Base-by-base conservation (phyloP, 2,329 filamentous ascomycete species). In the Aspergillus proliferans region DNA sequence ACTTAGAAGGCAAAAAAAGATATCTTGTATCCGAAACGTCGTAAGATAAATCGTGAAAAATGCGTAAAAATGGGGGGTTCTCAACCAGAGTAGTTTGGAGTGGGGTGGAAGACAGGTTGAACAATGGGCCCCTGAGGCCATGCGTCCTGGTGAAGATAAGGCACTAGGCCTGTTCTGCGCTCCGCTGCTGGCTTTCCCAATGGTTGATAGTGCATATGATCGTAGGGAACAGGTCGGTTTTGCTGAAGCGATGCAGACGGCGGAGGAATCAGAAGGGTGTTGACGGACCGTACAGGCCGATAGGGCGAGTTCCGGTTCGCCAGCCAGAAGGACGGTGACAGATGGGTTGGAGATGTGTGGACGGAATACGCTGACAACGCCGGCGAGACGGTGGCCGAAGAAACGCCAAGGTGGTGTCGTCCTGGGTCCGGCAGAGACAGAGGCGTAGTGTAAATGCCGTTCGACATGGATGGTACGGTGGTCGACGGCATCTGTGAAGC, bases 271-370 rank as follows among this genome's bases (percentile, higher is more conserved):
- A 96, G 77, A n/a, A 97, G 80, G 0, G 89, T 95, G 58, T 93
- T 90, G 51, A 96, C 88, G 52, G 88, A 82, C 47, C 91, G 86
- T 36, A 96, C 86, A 1, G 92, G 92, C 55, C 89, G 87, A 70
- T 97, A 97, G 3, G 93, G 93, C 48, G 92, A 97, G 54, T 87
- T 85, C 49, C 93, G 82, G 65, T 95, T 88, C 62, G 88, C 86
- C 34, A 96, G 76, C 69, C 94, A 94, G 61, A 88, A 82, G 9
- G 87, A 91, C 1, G 92, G 92, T 28, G 93, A 97, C 55, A 93
- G 80, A 28, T 87, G 85, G 41, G 83, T 81, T 5, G 86, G 84
- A 7, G 83, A 72, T 2, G 81, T 79, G 41, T 76, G 73, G 6
- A 73, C 74, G 47, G 80, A 86, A 19, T 81, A 76, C 14, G 83